phyloP scores from a whole-genome alignment of 2,329 filamentous ascomycete genomes.

The Aspergillus glaucus region DNA sequence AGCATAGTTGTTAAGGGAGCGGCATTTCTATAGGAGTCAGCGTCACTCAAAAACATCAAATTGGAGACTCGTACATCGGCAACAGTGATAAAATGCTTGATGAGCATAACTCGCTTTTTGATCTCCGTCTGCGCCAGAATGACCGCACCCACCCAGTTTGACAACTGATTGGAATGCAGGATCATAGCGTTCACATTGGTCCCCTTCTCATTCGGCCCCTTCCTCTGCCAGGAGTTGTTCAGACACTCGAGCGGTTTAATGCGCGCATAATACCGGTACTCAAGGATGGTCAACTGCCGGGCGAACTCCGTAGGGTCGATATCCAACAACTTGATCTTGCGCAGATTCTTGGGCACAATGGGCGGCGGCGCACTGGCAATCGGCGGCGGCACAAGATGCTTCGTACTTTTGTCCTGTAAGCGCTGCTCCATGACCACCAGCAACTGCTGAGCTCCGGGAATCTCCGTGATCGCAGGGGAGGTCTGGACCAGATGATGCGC shows the following conservation, averaged over 20 bases:
- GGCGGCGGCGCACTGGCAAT: constrained; percentile 73
- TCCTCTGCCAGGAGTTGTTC: constrained; percentile 96
- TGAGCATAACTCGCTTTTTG: constrained; percentile 85
- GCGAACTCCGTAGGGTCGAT: constrained; percentile 91
- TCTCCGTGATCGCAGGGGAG: constrained; percentile 6
- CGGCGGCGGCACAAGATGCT: constrained; percentile 72
- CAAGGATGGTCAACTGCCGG: constrained; percentile 87
- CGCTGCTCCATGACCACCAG: constrained; percentile 80
- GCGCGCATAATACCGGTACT: constrained; percentile 81
- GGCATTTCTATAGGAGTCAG: constrained; percentile 63
- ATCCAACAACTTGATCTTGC: constrained; percentile 91
- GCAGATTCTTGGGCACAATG: constrained; percentile 95
- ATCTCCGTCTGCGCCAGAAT: constrained; percentile 85
- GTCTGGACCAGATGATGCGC: constrained; percentile 70
- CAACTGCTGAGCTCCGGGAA: constrained; percentile 56
- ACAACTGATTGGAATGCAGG: constrained; percentile 91
- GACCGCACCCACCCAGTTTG: constrained; percentile 96
- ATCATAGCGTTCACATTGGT: constrained; percentile 90
- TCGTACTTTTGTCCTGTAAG: constrained; percentile 63
- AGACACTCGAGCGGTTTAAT: constrained; percentile 88
- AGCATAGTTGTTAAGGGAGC: constrained; percentile 84
- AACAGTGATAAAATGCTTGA: constrained; percentile 90
- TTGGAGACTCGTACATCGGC: constrained; percentile 59
- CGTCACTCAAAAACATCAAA: background rate
- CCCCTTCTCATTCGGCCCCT: constrained; percentile 70